Evolutionary conservation across 2,329 filamentous ascomycete species (phyloP).

Genomic region (Hysterium pulicare): DNA sequence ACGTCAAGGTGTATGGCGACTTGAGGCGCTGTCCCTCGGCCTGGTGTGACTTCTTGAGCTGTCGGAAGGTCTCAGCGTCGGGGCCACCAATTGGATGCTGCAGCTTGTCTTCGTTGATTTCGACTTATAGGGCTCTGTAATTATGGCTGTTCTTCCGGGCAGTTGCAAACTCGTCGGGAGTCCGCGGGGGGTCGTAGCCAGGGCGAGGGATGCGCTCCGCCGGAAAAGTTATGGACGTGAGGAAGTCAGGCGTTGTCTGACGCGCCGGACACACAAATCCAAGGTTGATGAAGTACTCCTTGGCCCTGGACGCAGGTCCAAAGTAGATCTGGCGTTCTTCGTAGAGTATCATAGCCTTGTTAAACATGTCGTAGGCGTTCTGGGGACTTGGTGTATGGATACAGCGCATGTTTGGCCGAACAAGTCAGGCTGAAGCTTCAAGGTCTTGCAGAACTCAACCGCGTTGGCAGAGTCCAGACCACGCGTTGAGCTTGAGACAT

Average conservation of each 20-base stretch:
- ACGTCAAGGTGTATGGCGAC: constrained; percentile 77
- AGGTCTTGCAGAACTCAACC: constrained; percentile 54
- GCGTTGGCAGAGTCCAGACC: constrained; percentile 43
- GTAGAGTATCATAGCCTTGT: constrained; percentile 64
- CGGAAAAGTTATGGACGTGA: constrained; percentile 63
- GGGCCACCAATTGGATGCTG: constrained; percentile 36
- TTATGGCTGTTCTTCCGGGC: constrained; percentile 48
- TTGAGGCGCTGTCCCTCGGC: constrained; percentile 50
- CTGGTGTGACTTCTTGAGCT: constrained; percentile 38
- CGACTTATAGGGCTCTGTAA: constrained; percentile 21
- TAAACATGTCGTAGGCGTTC: constrained; percentile 63
- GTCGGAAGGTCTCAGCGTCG: constrained; percentile 35
- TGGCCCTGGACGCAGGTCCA: constrained; percentile 59
- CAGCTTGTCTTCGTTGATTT: constrained; percentile 26
- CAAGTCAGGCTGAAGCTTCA: constrained; percentile 50
- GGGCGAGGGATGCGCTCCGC: constrained; percentile 28
- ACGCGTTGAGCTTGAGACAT: constrained; percentile 21
- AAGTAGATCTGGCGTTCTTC: constrained; percentile 68
- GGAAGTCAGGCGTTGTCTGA: constrained; percentile 67
- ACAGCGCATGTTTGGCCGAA: constrained; percentile 30
- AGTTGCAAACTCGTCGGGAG: constrained; percentile 39
- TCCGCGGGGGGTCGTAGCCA: constrained; percentile 38
- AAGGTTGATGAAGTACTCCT: constrained; percentile 62
- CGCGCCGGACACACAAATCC: constrained; percentile 67
- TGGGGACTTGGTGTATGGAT: constrained; percentile 62